Evolutionary conservation across 257 asterid genomes (phyloP).

Genomic region (Capsicum baccatum): DNA sequence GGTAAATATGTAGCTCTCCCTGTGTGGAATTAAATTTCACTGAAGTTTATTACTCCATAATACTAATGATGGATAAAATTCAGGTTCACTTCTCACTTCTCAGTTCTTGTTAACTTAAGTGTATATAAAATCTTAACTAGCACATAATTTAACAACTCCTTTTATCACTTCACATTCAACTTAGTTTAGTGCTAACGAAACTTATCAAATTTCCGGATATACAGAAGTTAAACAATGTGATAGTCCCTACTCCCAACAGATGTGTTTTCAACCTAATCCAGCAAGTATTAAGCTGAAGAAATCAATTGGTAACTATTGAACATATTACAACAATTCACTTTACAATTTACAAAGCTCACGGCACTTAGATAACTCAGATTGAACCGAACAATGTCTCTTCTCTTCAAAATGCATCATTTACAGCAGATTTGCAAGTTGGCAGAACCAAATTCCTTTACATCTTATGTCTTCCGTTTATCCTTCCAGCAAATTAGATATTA

Average conservation of each 20-base stretch:
- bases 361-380: neutral
- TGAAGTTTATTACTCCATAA: neutral
- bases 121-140: neutral
- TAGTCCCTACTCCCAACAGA: neutral
- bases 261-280: neutral
- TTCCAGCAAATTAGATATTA: neutral
- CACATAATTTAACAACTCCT: neutral
- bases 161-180: neutral
- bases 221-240: neutral
- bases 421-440: neutral
- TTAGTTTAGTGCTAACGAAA: neutral
- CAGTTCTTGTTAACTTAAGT: neutral
- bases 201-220: neutral
- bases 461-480: neutral
- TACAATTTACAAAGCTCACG: neutral
- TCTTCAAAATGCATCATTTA: neutral
- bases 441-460: neutral
- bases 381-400: neutral
- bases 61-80: neutral
- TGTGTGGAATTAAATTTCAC: neutral
- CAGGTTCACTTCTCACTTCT: slow-evolving; percentile 3
- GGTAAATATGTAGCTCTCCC: neutral
- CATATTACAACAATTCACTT: neutral
- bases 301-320: neutral
- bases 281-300: neutral